Conservation (phyloP, 2,329 filamentous ascomycete species). For the Fusarium abutilonis region DNA sequence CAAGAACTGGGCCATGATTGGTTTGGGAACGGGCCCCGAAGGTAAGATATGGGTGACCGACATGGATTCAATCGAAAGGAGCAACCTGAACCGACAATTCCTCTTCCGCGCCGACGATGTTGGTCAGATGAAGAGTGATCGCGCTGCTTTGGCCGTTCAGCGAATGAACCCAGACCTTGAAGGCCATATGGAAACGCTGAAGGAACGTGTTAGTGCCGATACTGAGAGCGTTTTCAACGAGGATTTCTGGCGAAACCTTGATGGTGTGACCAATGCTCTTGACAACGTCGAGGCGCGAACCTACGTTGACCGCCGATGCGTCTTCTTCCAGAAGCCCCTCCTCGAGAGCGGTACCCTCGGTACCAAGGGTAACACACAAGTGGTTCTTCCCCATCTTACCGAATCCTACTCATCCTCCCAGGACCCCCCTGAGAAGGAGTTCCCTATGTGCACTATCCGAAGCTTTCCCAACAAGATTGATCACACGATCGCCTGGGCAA, state of each 20-base stretch:
- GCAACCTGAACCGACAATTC: slow-evolving; percentile 97
- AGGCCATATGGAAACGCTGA: slow-evolving; percentile 85
- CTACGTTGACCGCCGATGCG: slow-evolving; percentile 94
- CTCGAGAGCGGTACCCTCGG: slow-evolving; percentile 98
- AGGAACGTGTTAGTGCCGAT: slow-evolving; percentile 89
- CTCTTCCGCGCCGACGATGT: slow-evolving; percentile 94
- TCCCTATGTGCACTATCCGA: slow-evolving; percentile 97
- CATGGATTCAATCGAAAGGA: slow-evolving; percentile 99
- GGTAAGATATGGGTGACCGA: slow-evolving; percentile 94
- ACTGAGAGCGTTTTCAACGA: slow-evolving; percentile 97
- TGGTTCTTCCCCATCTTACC: slow-evolving; percentile 88
- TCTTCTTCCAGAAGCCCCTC: slow-evolving; percentile 97
- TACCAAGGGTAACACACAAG: slow-evolving; percentile 98
- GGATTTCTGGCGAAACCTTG: slow-evolving; percentile 85
- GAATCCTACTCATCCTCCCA: slow-evolving; percentile 97
- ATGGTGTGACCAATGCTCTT: slow-evolving; percentile 94
- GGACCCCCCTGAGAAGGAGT: slow-evolving; percentile 97
- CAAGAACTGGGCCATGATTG: slow-evolving; percentile 99
- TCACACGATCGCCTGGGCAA: slow-evolving; percentile 98
- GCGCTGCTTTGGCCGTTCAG: slow-evolving; percentile 87
- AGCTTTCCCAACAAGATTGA: slow-evolving; percentile 99
- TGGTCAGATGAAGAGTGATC: slow-evolving; percentile 95
- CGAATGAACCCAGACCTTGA: slow-evolving; percentile 93
- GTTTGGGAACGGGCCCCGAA: slow-evolving; percentile 85
- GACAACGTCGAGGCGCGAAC: slow-evolving; percentile 98